Percentiles rank a stretch among this genome's conserved stretches.
phyloP scores from a whole-genome alignment of 2,329 filamentous ascomycete genomes.

The Volutella citrinella region DNA sequence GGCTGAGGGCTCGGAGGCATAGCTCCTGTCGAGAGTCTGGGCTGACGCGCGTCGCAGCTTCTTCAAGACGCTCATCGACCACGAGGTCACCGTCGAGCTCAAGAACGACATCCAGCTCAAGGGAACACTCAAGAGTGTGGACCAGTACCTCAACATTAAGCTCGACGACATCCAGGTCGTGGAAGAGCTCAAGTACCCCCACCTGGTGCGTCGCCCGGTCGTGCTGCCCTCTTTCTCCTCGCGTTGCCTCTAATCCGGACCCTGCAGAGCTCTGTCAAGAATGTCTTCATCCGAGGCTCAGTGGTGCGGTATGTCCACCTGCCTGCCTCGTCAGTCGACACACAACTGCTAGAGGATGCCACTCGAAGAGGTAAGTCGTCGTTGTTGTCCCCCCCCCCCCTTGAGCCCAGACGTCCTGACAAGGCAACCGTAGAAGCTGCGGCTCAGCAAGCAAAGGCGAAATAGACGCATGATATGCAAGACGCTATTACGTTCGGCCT shows the following conservation, averaged over 20 bases:
- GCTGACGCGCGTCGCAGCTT: conserved; percentile 74
- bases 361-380: conserved; percentile 70
- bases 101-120: conserved; percentile 99
- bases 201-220: conserved; percentile 58
- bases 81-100: conserved; percentile 95
- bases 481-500: no score
- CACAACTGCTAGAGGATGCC: conserved; percentile 84
- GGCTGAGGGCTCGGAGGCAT: no score
- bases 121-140: conserved; percentile 92
- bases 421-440: conserved; percentile 48
- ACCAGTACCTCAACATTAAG: conserved; percentile 99
- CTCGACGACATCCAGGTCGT: conserved; percentile 91
- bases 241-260: no score
- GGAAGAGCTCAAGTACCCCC: conserved; percentile 91
- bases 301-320: conserved; percentile 92
- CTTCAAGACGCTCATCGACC: conserved; percentile 98
- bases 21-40: no score
- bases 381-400: neutral
- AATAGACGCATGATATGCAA: conserved; percentile 37
- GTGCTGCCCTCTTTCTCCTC: conserved; percentile 20
- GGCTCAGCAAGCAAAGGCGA: conserved; percentile 56
- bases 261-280: conserved; percentile 78
- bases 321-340: conserved; percentile 77
- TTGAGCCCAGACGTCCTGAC: conserved; percentile 10
- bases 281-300: conserved; percentile 91